Percentiles rank a stretch among this genome's conserved stretches.
Evolutionary conservation across 1,284 basidiomycete species (phyloP).

Genomic region (Serendipita sp.): DNA sequence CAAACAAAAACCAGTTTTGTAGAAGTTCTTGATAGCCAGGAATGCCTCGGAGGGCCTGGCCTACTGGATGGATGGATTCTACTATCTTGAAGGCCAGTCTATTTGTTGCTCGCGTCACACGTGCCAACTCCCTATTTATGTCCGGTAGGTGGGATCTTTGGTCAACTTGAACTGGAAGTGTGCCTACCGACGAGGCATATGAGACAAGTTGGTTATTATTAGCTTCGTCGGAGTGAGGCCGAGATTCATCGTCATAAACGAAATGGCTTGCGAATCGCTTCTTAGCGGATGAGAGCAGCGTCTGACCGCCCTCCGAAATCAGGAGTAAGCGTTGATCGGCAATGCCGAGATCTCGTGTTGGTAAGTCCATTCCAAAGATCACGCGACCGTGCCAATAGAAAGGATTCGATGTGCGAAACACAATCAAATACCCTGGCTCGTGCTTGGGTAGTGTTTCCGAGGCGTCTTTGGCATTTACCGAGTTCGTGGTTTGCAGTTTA

Average conservation of each 20-base stretch:
- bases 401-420: slow-evolving; percentile 73
- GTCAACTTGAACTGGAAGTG: slow-evolving; percentile 57
- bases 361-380: slow-evolving; percentile 59
- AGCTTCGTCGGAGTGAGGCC: slow-evolving; percentile 45
- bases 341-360: slow-evolving; percentile 61
- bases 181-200: slow-evolving; percentile 15
- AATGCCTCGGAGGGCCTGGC: slow-evolving; percentile 46
- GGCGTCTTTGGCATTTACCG: not conserved
- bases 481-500: not conserved
- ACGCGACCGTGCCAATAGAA: slow-evolving; percentile 89
- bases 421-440: slow-evolving; percentile 55
- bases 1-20: slow-evolving; percentile 93
- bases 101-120: slow-evolving; percentile 80
- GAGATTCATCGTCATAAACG: slow-evolving; percentile 14
- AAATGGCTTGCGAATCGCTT: slow-evolving; percentile 62
- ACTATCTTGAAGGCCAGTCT: slow-evolving; percentile 88
- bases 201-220: slow-evolving; percentile 31
- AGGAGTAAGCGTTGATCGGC: slow-evolving; percentile 75
- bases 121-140: slow-evolving; percentile 82
- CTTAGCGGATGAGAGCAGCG: slow-evolving; percentile 65
- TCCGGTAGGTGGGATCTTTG: slow-evolving; percentile 83
- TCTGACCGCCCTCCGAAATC: slow-evolving; percentile 76
- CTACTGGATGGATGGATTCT: slow-evolving; percentile 75
- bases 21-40: slow-evolving; percentile 73
- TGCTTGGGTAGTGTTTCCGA: slow-evolving; percentile 12